Evolutionary conservation across 441 rosid species (phyloP).

Genomic region (Bocquillonia castaneifolia): DNA sequence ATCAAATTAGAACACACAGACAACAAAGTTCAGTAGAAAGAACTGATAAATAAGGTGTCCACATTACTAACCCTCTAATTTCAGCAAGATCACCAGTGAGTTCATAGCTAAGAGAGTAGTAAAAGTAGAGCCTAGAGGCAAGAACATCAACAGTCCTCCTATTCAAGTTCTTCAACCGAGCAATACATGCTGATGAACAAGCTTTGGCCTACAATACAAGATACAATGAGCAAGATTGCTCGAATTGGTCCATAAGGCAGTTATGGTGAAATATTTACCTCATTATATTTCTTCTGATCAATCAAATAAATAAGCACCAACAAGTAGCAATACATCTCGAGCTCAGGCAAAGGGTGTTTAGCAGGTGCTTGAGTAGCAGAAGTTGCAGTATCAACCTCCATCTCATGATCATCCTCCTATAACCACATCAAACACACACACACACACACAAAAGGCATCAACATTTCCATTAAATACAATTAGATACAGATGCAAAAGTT

Average conservation of each 20-base stretch:
- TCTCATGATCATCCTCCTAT: constrained; percentile 64
- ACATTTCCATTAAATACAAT: no score
- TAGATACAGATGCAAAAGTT: no score
- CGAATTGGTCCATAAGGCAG: not conserved
- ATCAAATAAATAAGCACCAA: constrained; percentile 58
- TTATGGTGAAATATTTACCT: constrained; percentile 33
- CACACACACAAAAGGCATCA: no score
- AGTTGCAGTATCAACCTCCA: constrained; percentile 66
- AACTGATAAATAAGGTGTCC: not conserved
- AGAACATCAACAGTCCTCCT: constrained; percentile 69
- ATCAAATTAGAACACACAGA: not conserved
- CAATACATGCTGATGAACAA: constrained; percentile 59
- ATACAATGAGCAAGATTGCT: no score
- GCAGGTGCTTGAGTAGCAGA: constrained; percentile 40
- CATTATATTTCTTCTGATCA: constrained; percentile 60
- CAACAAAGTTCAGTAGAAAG: not conserved
- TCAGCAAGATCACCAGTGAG: constrained; percentile 65
- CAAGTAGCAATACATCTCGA: constrained; percentile 62
- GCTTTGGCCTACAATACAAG: constrained; percentile 52
- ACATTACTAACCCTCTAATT: constrained; percentile 52
- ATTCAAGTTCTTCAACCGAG: constrained; percentile 53
- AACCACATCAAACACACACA: no score
- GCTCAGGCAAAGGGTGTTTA: constrained; percentile 49
- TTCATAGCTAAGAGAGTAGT: constrained; percentile 69
- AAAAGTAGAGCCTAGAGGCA: constrained; percentile 64